phyloP scores from a whole-genome alignment of 306 rosid species.

The Castanea mollissima region DNA sequence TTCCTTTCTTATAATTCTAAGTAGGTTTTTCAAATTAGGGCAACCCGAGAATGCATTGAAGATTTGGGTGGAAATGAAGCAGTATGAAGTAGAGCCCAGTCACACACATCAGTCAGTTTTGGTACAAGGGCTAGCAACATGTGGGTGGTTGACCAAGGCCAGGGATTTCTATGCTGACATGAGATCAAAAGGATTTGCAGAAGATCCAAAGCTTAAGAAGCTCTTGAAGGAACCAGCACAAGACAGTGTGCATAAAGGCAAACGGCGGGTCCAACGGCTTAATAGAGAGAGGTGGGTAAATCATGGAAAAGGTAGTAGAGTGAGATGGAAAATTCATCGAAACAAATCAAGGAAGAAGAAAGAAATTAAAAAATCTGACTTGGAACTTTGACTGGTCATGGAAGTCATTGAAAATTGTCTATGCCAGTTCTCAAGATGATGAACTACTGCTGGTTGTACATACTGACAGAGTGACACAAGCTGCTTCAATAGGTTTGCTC shows the following conservation, averaged over 20 bases:
- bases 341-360: constrained; percentile 19
- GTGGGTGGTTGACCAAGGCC: constrained; percentile 59
- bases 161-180: constrained; percentile 61
- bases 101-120: constrained; percentile 52
- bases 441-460: background rate
- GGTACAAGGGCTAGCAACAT: constrained; percentile 65
- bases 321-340: constrained; percentile 25
- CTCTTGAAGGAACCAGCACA: constrained; percentile 50
- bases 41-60: constrained; percentile 70
- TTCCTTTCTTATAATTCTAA: constrained; percentile 56
- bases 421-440: background rate
- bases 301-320: constrained; percentile 20
- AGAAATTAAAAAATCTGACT: background rate
- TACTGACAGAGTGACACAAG: background rate
- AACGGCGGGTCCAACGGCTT: constrained; percentile 23
- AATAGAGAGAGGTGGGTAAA: constrained; percentile 23
- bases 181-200: constrained; percentile 51
- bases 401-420: background rate
- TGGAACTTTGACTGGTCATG: background rate
- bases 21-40: constrained; percentile 50
- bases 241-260: constrained; percentile 23
- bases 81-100: constrained; percentile 45
- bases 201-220: constrained; percentile 62
- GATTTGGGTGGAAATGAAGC: constrained; percentile 68
- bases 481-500: constrained; percentile 7